These are phyloP conservation scores for Parmelia sp. DNA, from an alignment of 495 filamentous ascomycete species.

Conservation along the genomic window DNA sequence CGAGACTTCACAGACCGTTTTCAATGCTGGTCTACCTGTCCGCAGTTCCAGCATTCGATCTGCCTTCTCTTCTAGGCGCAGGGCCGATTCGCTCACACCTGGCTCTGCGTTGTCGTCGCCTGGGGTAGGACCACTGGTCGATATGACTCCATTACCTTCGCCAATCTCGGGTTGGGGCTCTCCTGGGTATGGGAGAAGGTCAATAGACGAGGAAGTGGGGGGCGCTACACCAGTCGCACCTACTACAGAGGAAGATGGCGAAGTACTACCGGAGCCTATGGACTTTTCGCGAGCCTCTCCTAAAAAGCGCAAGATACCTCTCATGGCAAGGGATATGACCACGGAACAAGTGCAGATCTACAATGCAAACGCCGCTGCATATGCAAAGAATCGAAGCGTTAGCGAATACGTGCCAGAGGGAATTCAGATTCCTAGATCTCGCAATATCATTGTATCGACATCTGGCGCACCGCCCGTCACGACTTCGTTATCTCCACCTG, in stretches of 20 bases:
- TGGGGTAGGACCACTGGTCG: conserved; percentile 71
- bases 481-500: conserved; percentile 34
- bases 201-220: conserved; percentile 46
- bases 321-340: conserved; percentile 19
- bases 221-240: conserved; percentile 4
- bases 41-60: conserved; percentile 48
- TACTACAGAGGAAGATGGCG: not conserved
- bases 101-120: conserved; percentile 60
- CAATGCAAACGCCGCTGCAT: conserved; percentile 35
- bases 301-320: conserved; percentile 48
- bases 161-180: conserved; percentile 68
- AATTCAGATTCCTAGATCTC: conserved; percentile 54
- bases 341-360: conserved; percentile 29
- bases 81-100: conserved; percentile 53
- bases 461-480: conserved; percentile 38
- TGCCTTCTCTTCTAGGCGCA: conserved; percentile 37
- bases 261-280: conserved; percentile 1
- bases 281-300: conserved; percentile 35
- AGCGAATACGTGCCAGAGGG: conserved; percentile 80
- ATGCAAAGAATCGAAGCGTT: conserved; percentile 67
- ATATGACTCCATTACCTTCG: conserved; percentile 89
- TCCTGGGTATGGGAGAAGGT: conserved; percentile 62
- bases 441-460: conserved; percentile 67
- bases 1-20: conserved; percentile 38
- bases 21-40: conserved; percentile 41